phyloP scores from a whole-genome alignment of 345 rosid species.

The rapeseed (Brassica napus) region Da-Ae NC_063442.1:44620501-44621000 shows the following conservation, averaged over 20 bases:
- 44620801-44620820: conserved; percentile 6
- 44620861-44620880: too few species aligned
- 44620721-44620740: background rate
- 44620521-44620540: conserved; percentile 27
- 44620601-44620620: background rate
- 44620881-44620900: background rate
- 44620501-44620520: background rate
- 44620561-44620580: conserved; percentile 9
- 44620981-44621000: background rate
- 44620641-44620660: background rate
- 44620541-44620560: conserved; percentile 17
- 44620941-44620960: background rate
- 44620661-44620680: conserved; percentile 6
- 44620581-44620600: background rate
- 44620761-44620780: background rate
- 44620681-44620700: background rate
- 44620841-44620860: background rate
- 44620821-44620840: background rate
- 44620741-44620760: background rate
- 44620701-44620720: conserved; percentile 16
- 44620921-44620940: too few species aligned
- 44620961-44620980: background rate
- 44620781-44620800: background rate
- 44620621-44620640: background rate
- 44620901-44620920: background rate